These are phyloP conservation scores for Coemansia furcata DNA, from an alignment of 192 early-diverging fungal species.

Conservation along the genomic window DNA sequence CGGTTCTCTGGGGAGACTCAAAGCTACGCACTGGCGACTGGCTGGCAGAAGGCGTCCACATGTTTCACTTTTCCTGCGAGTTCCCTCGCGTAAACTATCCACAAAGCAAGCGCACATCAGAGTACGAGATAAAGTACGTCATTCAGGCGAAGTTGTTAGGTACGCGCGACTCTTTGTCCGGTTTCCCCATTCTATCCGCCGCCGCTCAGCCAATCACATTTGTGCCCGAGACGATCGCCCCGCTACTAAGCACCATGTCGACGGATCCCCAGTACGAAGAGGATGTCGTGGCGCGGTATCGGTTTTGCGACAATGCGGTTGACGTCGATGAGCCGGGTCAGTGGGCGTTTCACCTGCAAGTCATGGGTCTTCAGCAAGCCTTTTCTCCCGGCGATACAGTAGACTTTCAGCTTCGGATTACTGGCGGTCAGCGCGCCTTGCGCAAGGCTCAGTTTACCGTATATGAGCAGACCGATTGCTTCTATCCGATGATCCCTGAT, in stretches of 20 bases:
- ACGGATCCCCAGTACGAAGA: neutral
- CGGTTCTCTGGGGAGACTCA: constrained; percentile 45
- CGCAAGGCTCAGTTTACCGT: constrained; percentile 29
- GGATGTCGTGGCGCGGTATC: constrained; percentile 8
- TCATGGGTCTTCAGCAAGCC: constrained; percentile 33
- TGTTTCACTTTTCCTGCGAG: constrained; percentile 53
- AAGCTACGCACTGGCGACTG: constrained; percentile 9
- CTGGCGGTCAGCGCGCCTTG: constrained; percentile 18
- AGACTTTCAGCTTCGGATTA: constrained; percentile 36
- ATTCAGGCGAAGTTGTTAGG: constrained; percentile 31
- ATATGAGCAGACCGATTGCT: constrained; percentile 47
- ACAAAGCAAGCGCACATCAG: constrained; percentile 25
- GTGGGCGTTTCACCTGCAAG: constrained; percentile 31
- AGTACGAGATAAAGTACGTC: constrained; percentile 42
- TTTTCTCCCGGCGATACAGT: constrained; percentile 39
- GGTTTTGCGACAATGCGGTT: constrained; percentile 36
- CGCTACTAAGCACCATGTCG: neutral
- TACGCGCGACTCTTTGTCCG: neutral
- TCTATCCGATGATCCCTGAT: constrained; percentile 40
- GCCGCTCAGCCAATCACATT: constrained; percentile 27
- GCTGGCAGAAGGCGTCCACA: constrained; percentile 33
- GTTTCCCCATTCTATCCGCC: constrained; percentile 4
- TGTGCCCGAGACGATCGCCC: constrained; percentile 42
- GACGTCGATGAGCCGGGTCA: constrained; percentile 10
- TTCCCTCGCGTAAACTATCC: constrained; percentile 51